Conservation (phyloP, 495 filamentous ascomycete species). For the Xylaria sp. region DNA sequence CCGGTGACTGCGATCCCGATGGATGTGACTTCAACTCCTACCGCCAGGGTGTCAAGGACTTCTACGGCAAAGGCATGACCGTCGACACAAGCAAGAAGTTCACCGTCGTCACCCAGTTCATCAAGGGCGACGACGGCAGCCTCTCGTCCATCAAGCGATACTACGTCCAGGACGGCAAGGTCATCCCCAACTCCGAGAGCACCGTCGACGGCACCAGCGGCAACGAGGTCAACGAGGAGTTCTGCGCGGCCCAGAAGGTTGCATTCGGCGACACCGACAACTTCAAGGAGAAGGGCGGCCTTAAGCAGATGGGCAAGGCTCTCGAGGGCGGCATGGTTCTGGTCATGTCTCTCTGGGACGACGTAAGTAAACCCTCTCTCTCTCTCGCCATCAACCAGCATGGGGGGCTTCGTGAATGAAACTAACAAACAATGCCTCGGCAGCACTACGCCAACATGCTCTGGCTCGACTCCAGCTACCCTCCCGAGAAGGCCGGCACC, state of each 20-base stretch:
- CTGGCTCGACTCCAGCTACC: slow-evolving; percentile 79
- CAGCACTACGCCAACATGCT: slow-evolving; percentile 73
- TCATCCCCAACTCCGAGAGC: slow-evolving; percentile 63
- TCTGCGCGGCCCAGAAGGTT: slow-evolving; percentile 58
- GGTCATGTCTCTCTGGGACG: slow-evolving; percentile 79
- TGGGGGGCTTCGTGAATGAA: neutral
- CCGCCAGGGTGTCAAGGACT: slow-evolving; percentile 59
- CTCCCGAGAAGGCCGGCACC: slow-evolving; percentile 53
- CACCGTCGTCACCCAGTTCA: slow-evolving; percentile 75
- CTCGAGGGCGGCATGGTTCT: slow-evolving; percentile 69
- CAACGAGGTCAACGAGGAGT: slow-evolving; percentile 46
- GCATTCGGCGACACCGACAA: slow-evolving; percentile 66
- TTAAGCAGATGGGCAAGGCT: slow-evolving; percentile 64
- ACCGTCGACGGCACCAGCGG: slow-evolving; percentile 56
- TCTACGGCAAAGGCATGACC: slow-evolving; percentile 60
- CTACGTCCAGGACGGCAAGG: slow-evolving; percentile 67
- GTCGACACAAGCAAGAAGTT: slow-evolving; percentile 65
- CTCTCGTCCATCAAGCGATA: slow-evolving; percentile 66
- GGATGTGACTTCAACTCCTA: slow-evolving; percentile 56
- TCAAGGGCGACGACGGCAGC: slow-evolving; percentile 59
- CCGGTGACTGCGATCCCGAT: slow-evolving; percentile 62
- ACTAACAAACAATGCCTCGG: slow-evolving; percentile 15
- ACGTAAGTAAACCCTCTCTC: slow-evolving; percentile 43
- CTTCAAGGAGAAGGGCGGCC: slow-evolving; percentile 67
- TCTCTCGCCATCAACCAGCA: neutral